Conservation (phyloP, 2,329 filamentous ascomycete species). For the Emergomyces africanus region DNA sequence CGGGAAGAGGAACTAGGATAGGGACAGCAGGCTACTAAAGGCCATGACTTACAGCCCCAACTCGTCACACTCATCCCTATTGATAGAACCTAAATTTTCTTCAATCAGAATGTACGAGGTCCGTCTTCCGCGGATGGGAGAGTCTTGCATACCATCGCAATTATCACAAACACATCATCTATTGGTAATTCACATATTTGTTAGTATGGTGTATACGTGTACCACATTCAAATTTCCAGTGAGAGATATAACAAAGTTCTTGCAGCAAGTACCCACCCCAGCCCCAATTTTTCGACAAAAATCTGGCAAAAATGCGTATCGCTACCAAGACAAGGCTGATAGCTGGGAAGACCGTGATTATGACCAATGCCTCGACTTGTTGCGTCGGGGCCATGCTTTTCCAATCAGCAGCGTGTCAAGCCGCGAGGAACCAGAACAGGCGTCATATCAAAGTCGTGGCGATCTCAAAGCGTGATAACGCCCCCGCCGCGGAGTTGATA, state of each 20-base stretch:
- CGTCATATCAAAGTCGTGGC: not conserved
- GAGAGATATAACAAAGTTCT: not conserved
- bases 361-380: constrained; percentile 1
- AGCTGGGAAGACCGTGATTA: constrained; percentile 5
- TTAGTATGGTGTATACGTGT: not conserved
- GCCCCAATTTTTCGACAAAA: constrained; percentile 2
- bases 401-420: not conserved
- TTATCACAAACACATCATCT: constrained; percentile 7
- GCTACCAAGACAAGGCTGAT: constrained; percentile 4
- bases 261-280: constrained; percentile 5
- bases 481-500: not conserved
- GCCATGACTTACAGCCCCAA: constrained; percentile 1
- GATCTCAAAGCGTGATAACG: too few species aligned
- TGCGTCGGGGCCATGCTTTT: not conserved
- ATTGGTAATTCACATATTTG: not conserved
- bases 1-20: not conserved
- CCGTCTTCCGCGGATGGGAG: too few species aligned
- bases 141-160: constrained; percentile 1
- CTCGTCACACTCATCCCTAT: constrained; percentile 1
- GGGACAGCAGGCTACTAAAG: too few species aligned
- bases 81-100: not conserved
- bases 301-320: constrained; percentile 4
- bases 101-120: not conserved
- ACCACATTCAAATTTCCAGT: too few species aligned
- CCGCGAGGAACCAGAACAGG: not conserved